Evolutionary conservation across 208 protist species (phyloP), one percentile per base, ranked within the genome.

Genomic region (Leptomonas seymouri): DNA sequence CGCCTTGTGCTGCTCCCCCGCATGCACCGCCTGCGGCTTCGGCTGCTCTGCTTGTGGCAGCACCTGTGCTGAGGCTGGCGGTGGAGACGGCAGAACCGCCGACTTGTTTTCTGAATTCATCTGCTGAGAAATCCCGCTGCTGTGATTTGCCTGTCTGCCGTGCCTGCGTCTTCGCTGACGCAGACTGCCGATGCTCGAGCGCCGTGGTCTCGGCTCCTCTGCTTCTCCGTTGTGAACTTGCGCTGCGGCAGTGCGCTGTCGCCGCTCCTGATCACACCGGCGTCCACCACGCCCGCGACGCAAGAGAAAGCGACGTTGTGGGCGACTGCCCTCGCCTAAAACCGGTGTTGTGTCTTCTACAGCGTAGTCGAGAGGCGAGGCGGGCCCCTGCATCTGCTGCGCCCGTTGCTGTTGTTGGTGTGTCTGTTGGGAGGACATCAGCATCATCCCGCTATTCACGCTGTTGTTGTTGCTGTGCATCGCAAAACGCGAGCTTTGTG

Each of bases 171-270:
- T 34, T 11, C 41, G 56, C 42, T 51, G 58, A 0, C 58, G 58
- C 5, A 64, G 42, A 5, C 58, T 15, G 18, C 58, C 58, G 25
- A 64, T 64, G 42, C 58, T 64, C 4, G 58, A 64, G 58, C 58
- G 58, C 4, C 58, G 58, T 15, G 44, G 42, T 25, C 27, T 15
- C 15, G 58, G 23, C 14, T 7, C 25, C n/a, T 49, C 41, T 12
- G 8, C 21, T 1, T 2, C 39, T 12, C 25, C 23, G 16, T 28
- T 12, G 28, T 21, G 48, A 4, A 53, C 57, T 53, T 11, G 16
- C 3, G 23, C 21, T 12, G 48, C 48, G 8, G 23, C 34, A 2
- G 9, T 21, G 21, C 11, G 45, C 36, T 36, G 55, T 48, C 55
- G 15, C 6, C 55, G 20, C 21, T 31, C 36, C 8, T 48, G n/a